phyloP scores from a whole-genome alignment of 192 early-diverging fungal genomes.

The Podochytrium sp. region DNA sequence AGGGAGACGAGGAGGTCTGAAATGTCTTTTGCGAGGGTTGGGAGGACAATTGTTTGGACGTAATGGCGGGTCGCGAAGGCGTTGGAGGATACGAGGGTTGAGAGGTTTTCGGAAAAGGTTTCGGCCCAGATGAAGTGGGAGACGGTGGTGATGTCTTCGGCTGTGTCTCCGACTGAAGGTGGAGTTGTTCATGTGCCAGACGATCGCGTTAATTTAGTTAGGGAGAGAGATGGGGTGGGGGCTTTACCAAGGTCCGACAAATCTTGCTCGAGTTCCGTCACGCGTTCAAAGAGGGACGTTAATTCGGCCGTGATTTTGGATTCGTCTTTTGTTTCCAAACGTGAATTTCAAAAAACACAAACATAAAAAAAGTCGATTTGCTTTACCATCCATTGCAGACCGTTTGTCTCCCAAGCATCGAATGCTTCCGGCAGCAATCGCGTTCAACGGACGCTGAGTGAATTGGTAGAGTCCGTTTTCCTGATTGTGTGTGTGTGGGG shows the following conservation, averaged over 20 bases:
- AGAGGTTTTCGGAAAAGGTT: slow-evolving; percentile 31
- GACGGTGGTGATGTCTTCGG: slow-evolving; percentile 56
- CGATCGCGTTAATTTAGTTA: too few relatives aligned
- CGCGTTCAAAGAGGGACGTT: slow-evolving; percentile 49
- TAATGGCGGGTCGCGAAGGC: slow-evolving; percentile 32
- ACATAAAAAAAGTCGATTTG: not conserved
- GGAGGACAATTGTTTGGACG: slow-evolving; percentile 15
- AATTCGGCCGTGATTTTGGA: slow-evolving; percentile 33
- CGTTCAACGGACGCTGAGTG: slow-evolving; percentile 73
- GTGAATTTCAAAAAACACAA: not conserved
- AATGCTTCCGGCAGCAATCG: slow-evolving; percentile 56
- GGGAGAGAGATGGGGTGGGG: too few relatives aligned
- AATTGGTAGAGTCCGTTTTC: slow-evolving; percentile 63
- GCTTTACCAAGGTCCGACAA: slow-evolving; percentile 50
- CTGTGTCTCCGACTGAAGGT: slow-evolving; percentile 33
- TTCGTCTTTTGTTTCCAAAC: slow-evolving; percentile 25
- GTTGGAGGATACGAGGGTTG: slow-evolving; percentile 27
- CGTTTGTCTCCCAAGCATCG: slow-evolving; percentile 56
- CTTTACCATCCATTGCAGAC: slow-evolving; percentile 4
- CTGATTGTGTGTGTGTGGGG: too few relatives aligned
- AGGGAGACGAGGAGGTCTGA: not conserved
- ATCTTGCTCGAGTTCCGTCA: slow-evolving; percentile 54
- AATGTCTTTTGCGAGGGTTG: slow-evolving; percentile 17
- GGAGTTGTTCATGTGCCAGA: not conserved
- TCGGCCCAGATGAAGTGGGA: slow-evolving; percentile 68